Base-by-base conservation (phyloP, 1,139 yeast species). In the Suhomyces guaymorum region DNA sequence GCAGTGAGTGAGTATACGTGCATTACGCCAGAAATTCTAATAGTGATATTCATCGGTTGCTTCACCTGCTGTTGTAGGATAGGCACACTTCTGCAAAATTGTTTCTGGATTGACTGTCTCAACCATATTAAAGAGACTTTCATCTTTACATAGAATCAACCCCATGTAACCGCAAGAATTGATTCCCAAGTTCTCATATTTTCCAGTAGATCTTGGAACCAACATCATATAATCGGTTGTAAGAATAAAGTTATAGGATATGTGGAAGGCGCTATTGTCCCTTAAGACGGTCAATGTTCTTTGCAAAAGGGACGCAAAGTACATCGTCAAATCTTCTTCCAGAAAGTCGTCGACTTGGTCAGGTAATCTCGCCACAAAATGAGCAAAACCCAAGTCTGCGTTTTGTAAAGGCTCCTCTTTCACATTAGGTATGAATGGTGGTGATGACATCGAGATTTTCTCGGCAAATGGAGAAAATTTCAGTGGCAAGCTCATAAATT, bases 161-260 rank as follows among this genome's bases (percentile, higher is more conserved):
- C 97, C 97, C 46, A 85, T 68, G 39, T 77, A 77, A 0, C 95
- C 97, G 34, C 89, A 75, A 2, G 96, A 73, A 54, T 92, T 92
- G 46, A 90, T 70, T 5, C 88, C 86, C 24, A 84, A 51, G 26
- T 61, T 59, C 31, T 63, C 60, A 36, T 60, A 66, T 30, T 54
- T 56, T 4, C 67, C 66, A 8, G 33, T 33, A 2, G 82, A 69
- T 49, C 97, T 75, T 16, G 97, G 97, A n/a, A 89, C 82, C 26
- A 86, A 59, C 76, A 89, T 76, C 64, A 90, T 76, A 84, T 92
- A 90, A 35, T 79, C 73, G 37, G 80, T 78, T 25, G 95, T 88
- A 73, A 90, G 77, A 30, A 88, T 61, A 25, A 90, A 77, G 54
- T 92, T 92, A 61, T 87, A 90, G 19, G 94, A 82, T 21, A 80